phyloP scores from a whole-genome alignment of 2,329 filamentous ascomycete species.

The Exophiala spinifera region DNA sequence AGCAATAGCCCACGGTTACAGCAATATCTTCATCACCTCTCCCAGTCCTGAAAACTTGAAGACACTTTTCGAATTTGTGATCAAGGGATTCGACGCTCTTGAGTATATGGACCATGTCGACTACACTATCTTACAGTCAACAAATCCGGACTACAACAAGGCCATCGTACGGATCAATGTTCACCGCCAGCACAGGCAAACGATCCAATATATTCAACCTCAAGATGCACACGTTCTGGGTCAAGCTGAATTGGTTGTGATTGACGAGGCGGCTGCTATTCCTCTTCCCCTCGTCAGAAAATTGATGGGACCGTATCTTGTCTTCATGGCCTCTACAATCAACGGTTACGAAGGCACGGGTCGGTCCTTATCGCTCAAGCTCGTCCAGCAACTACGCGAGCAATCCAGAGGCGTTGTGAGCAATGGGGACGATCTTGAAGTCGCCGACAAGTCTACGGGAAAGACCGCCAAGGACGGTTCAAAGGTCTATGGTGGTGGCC shows the following conservation, averaged over 20 bases:
- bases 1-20: conserved; percentile 92
- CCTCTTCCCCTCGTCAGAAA: conserved; percentile 88
- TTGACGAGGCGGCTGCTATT: conserved; percentile 96
- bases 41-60: conserved; percentile 98
- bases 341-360: conserved; percentile 98
- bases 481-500: conserved; percentile 59
- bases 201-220: conserved; percentile 96
- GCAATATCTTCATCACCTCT: conserved; percentile 98
- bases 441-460: conserved; percentile 76
- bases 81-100: conserved; percentile 95
- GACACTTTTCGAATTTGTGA: conserved; percentile 95
- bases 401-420: conserved; percentile 68
- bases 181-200: conserved; percentile 90
- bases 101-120: conserved; percentile 93
- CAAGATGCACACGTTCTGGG: conserved; percentile 93
- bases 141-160: conserved; percentile 98
- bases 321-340: conserved; percentile 99
- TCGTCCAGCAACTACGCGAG: conserved; percentile 94
- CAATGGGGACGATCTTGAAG: conserved; percentile 59
- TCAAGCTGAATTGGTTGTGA: conserved; percentile 91
- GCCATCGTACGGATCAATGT: conserved; percentile 96
- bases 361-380: conserved; percentile 86
- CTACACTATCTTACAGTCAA: conserved; percentile 97
- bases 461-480: conserved; percentile 64
- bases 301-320: conserved; percentile 91